Evolutionary conservation across 441 rosid genomes (phyloP).

Genomic region (Bocquillonia castaneifolia): DNA sequence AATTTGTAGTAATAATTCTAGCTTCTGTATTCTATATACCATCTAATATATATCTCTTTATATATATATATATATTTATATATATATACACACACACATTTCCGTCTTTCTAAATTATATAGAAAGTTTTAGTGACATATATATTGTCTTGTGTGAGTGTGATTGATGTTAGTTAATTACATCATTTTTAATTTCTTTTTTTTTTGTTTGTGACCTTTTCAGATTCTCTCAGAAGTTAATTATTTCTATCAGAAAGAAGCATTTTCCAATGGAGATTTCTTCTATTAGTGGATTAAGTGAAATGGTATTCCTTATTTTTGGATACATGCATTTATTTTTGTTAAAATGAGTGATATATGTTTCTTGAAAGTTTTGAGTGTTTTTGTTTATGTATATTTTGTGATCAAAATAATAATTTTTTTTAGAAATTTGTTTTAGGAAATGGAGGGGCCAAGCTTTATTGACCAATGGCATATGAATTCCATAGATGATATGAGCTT

Average conservation of each 20-base stretch:
- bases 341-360: neutral
- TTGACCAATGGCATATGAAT: conserved; percentile 48
- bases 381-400: neutral
- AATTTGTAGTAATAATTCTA: neutral
- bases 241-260: conserved; percentile 5
- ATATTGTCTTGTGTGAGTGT: neutral
- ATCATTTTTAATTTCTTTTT: neutral
- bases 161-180: neutral
- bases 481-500: conserved; percentile 36
- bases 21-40: neutral
- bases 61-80: neutral
- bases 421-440: conserved; percentile 24
- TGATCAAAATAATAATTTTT: neutral
- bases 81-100: no score
- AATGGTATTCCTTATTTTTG: conserved; percentile 14
- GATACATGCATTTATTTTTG: no score
- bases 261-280: conserved; percentile 33
- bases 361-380: neutral
- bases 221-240: neutral
- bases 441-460: conserved; percentile 43
- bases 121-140: neutral
- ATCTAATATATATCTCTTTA: neutral
- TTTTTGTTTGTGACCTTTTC: neutral
- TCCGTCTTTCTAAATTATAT: neutral
- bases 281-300: conserved; percentile 29